Conservation (phyloP, 306 rosid genomes). For the cucumber (Cucumis sativus) region Cucumber_9930_V3 NC_026655.2:2752001-2752500, state of each 20-base stretch:
- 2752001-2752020: background rate
- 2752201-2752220: constrained; percentile 81
- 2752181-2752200: constrained; percentile 90
- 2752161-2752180: constrained; percentile 61
- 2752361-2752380: background rate
- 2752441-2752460: background rate
- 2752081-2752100: background rate
- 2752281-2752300: background rate
- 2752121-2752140: constrained; percentile 62
- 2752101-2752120: background rate
- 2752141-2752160: constrained; percentile 74
- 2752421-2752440: background rate
- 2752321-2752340: background rate
- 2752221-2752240: constrained; percentile 94
- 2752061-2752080: background rate
- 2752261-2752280: background rate
- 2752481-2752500: background rate
- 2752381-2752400: background rate
- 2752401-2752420: background rate
- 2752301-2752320: background rate
- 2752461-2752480: background rate
- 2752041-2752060: background rate
- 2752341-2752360: background rate
- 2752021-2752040: background rate
- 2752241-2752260: constrained; percentile 90